phyloP scores from a whole-genome alignment of 2,329 filamentous ascomycete genomes.

The Arthrobotrys iridis region DNA sequence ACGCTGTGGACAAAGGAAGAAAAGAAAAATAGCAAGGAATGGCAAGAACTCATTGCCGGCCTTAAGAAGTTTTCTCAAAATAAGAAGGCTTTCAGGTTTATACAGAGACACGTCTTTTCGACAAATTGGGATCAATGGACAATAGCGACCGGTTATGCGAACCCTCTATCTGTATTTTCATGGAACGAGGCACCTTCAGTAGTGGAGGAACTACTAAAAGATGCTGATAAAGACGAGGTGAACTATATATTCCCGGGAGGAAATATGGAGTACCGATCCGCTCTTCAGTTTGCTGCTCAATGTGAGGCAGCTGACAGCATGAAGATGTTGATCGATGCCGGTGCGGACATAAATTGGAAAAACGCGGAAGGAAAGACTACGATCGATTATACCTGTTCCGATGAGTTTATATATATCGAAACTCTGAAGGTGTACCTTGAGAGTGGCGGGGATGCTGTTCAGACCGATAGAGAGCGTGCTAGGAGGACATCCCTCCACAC shows the following conservation, averaged over 20 bases:
- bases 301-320: background rate
- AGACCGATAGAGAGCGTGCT: too few relatives aligned
- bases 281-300: background rate
- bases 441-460: too few relatives aligned
- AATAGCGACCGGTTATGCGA: background rate
- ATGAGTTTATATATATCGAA: background rate
- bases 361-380: background rate
- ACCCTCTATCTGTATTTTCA: background rate
- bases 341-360: background rate
- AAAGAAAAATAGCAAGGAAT: background rate
- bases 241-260: background rate
- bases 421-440: too few relatives aligned
- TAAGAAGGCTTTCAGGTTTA: background rate
- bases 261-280: background rate
- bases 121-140: background rate
- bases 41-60: background rate
- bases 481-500: background rate
- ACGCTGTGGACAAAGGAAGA: conserved; percentile 2
- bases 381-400: background rate
- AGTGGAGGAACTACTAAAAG: background rate
- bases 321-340: background rate
- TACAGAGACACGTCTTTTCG: background rate
- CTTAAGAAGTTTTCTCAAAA: background rate
- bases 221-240: background rate
- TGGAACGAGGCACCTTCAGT: background rate